Percentiles rank a stretch among this genome's conserved stretches.
These are phyloP conservation scores for Yamadazyma sp. DNA, from an alignment of 805 yeast genomes.

Conservation along the genomic window DNA sequence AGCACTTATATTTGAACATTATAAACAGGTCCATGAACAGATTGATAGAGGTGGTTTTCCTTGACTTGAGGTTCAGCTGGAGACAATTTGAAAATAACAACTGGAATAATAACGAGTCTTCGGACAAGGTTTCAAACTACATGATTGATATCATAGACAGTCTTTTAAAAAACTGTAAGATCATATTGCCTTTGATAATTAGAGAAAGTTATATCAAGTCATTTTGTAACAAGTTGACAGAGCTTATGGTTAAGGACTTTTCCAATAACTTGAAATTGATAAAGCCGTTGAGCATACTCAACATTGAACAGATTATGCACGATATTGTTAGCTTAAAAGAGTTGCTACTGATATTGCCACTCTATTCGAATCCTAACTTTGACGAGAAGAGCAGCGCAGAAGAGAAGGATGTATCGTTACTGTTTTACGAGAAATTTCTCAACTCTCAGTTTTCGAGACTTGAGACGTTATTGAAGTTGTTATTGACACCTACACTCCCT, in stretches of 20 bases:
- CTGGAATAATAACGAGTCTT: conserved; percentile 66
- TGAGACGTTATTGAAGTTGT: conserved; percentile 66
- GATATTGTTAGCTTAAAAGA: conserved; percentile 69
- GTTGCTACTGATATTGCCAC: conserved; percentile 47
- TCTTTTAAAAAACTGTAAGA: conserved; percentile 44
- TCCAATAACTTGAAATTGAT: conserved; percentile 56
- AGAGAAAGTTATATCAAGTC: conserved; percentile 72
- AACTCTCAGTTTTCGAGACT: conserved; percentile 41
- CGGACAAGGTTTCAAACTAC: conserved; percentile 72
- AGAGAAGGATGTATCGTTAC: conserved; percentile 20
- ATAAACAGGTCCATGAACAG: conserved; percentile 58
- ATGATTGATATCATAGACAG: conserved; percentile 55
- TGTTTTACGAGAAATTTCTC: conserved; percentile 43
- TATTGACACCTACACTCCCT: conserved; percentile 66
- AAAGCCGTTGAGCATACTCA: conserved; percentile 65
- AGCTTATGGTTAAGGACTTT: conserved; percentile 56
- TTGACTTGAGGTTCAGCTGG: conserved; percentile 72
- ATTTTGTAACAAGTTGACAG: conserved; percentile 75
- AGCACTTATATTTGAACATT: conserved; percentile 54
- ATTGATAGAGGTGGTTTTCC: conserved; percentile 56
- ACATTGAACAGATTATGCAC: conserved; percentile 76
- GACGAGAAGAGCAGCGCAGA: conserved; percentile 16
- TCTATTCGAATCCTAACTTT: conserved; percentile 38
- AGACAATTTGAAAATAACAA: conserved; percentile 74
- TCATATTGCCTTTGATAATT: conserved; percentile 57